Percentiles rank a stretch among this genome's conserved stretches.
Conservation (phyloP, 495 filamentous ascomycete species). For the Elasticomyces elasticus region DNA sequence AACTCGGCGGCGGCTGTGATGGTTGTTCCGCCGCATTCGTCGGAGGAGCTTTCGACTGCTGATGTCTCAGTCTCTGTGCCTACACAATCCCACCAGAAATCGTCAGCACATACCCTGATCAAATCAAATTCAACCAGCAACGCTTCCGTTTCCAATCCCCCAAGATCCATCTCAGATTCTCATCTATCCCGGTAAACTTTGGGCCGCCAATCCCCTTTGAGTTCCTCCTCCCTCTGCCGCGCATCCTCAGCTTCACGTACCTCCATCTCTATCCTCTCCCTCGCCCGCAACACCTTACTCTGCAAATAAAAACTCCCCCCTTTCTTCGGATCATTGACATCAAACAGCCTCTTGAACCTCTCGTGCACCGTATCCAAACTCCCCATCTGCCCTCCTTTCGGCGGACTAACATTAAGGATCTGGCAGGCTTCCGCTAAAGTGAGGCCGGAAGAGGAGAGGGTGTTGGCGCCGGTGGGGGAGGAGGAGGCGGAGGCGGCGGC, state of each 20-base stretch:
- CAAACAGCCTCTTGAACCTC: slow-evolving; percentile 90
- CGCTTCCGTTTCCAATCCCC: not conserved
- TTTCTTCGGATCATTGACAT: slow-evolving; percentile 84
- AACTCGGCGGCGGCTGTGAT: slow-evolving; percentile 7
- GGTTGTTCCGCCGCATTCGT: not conserved
- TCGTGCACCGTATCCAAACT: slow-evolving; percentile 68
- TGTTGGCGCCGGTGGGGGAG: slow-evolving; percentile 37
- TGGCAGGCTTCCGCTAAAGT: slow-evolving; percentile 95
- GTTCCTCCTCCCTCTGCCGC: slow-evolving; percentile 51
- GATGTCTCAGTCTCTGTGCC: slow-evolving; percentile 16
- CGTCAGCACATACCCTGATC: slow-evolving; percentile 15
- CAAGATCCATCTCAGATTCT: not conserved
- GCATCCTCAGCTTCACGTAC: slow-evolving; percentile 43
- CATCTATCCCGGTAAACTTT: slow-evolving; percentile 86
- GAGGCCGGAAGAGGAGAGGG: slow-evolving; percentile 56
- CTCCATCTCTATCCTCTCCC: slow-evolving; percentile 87
- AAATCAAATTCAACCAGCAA: not conserved
- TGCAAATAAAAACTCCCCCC: slow-evolving; percentile 97
- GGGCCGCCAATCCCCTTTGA: slow-evolving; percentile 80
- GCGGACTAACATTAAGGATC: slow-evolving; percentile 91
- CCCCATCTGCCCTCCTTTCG: slow-evolving; percentile 62
- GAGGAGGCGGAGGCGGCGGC: slow-evolving; percentile 49
- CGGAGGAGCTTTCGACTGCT: slow-evolving; percentile 1
- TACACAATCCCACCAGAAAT: not conserved
- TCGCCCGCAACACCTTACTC: slow-evolving; percentile 85